Evolutionary conservation across 352 stramenopile species (phyloP).

Genomic region (Blastocystis sp.): DNA sequence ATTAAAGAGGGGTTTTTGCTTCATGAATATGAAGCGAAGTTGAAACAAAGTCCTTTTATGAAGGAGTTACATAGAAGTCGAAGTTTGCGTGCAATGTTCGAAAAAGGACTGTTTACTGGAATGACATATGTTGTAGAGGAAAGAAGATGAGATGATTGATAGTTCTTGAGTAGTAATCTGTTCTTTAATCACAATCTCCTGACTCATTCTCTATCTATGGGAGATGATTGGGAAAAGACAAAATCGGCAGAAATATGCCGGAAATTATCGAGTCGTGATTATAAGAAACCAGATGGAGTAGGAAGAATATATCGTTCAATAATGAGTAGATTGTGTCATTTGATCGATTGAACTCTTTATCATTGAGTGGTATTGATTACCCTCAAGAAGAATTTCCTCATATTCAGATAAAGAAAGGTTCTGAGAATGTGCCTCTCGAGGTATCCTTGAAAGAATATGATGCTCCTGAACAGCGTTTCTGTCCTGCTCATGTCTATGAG

Average conservation of each 20-base stretch:
- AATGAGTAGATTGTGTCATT: conserved; percentile 10
- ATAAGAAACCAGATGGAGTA: conserved; percentile 89
- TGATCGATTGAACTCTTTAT: conserved; percentile 14
- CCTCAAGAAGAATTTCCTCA: conserved; percentile 93
- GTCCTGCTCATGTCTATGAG: conserved; percentile 93
- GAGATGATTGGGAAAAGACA: conserved; percentile 85
- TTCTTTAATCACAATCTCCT: neutral
- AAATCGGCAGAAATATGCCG: conserved; percentile 81
- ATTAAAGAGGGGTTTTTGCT: neutral
- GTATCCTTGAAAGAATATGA: conserved; percentile 86
- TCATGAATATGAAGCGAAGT: neutral
- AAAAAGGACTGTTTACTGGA: conserved; percentile 19
- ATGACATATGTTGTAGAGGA: neutral
- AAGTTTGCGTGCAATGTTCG: conserved; percentile 7
- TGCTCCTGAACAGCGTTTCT: conserved; percentile 94
- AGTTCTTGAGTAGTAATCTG: neutral
- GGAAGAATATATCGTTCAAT: conserved; percentile 88
- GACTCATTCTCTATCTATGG: neutral
- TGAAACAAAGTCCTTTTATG: neutral
- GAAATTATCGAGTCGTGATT: conserved; percentile 79
- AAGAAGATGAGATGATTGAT: neutral
- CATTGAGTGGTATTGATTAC: conserved; percentile 84
- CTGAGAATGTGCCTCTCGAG: conserved; percentile 75
- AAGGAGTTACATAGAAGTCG: conserved; percentile 2
- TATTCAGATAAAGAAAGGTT: conserved; percentile 88